Evolutionary conservation across 192 early-diverging fungal genomes (phyloP), one percentile per base, ranked within the genome.

Genomic region (Backusella macrospora): DNA sequence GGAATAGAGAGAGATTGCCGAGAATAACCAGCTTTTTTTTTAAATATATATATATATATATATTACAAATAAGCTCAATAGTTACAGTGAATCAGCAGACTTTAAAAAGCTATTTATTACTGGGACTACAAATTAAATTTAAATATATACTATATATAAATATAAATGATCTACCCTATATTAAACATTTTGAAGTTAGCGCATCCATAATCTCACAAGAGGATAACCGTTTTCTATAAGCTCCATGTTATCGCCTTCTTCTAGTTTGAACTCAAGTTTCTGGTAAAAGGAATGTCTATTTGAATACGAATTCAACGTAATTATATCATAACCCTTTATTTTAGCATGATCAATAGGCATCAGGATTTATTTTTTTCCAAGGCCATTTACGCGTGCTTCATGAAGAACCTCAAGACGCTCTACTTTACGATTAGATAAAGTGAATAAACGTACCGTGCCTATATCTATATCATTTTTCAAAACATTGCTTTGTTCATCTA

Each of bases 241-340:
- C 37, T 71, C 74, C 10, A 49, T 21, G 45, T 73, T 75, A 62
- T 81, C 75, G 8, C 52, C 59, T 49, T 39, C 39, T 62, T 75
- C 73, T 3, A 78, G 72, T 15, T 14, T 38, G 40, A 73, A 78
- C 0, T 72, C 72, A 15, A 68, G 23, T 52, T 70, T 69, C 38
- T 78, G 72, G 29, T 78, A 78, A 48, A 78, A 78, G 0, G 16
- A 42, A 5, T 48, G 72, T 38, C 74, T 78, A 39, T 70, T 67
- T n/a, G 42, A 16, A 34, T 78, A 73, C 64, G 66, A 43, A 65
- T 73, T 47, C 23, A 64, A 14, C 23, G 64, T 59, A 43, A 78
- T 70, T 5, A 34, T 45, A 0, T 10, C 63, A 16, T 73, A 64
- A 2, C 68, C 39, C 0, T 34, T 40, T n/a, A 0, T 15, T 1